Base-by-base conservation (phyloP, 495 filamentous ascomycete species). In the Aspergillus sparsus region DNA sequence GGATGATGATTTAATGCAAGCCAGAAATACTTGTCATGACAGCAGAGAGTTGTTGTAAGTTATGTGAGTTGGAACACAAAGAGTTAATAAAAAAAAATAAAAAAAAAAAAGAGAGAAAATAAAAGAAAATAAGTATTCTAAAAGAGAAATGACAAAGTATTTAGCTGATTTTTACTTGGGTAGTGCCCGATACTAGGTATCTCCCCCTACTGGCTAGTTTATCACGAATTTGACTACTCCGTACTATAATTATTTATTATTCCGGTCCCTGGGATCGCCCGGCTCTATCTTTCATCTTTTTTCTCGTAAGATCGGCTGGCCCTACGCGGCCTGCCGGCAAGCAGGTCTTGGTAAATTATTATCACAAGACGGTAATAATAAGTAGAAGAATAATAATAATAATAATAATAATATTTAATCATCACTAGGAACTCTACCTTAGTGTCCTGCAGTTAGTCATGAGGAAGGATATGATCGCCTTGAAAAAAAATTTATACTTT, bases 271-370 rank as follows among this genome's bases (percentile, higher is more conserved):
- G 55, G 58, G 52, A 59, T 62, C 58, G 41, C 52, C 57, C 32
- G 39, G 58, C 31, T 65, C 60, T 62, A 59, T 59, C 56, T 41
- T 51, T 34, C 34, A 52, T 49, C 21, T 42, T 49, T 31, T 9
- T 47, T 31, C 47, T 61, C 49, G 11, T 58, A 54, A 65, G 55
- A 65, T 65, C 58, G 51, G 55, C 35, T 58, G 36, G 47, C 49
- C 58, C 36, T 46, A 58, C 53, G 44, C 61, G 55, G 54, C 57
- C 35, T 44, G 49, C 54, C 44, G 57, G 44, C 57, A 59, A 62
- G 35, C 63, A 49, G 51, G 57, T 21, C n/a, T 34, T 27, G 18
- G n/a, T 36, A 27, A 55, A 21, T 42, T 37, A 21, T 42, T 37
- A 37, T 35, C 55, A 62, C 15, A 61, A 46, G 58, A 18, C 27